Evolutionary conservation across 164 flowering plant genomes (phyloP), one percentile per base, ranked within the genome.

Genomic region (Chimonanthus salicifolius): DNA sequence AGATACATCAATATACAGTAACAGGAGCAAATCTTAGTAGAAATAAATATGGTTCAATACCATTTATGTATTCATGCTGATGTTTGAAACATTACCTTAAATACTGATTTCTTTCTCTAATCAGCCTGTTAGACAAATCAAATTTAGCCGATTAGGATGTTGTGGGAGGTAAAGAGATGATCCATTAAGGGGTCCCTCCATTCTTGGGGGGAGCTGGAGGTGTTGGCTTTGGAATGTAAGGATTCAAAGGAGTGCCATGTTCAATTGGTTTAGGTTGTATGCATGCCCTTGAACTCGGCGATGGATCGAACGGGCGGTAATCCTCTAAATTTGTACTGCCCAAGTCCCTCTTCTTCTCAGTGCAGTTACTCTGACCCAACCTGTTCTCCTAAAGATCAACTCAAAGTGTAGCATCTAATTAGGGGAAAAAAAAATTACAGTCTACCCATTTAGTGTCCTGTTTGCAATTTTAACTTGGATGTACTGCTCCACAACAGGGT

Each of bases 231-330:
- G 97, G 94, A 72, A 92, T 84, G 65, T 79, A 84, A 44, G 97
- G 97, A 68, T 76, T 80, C 15, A 90, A 78, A 76, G 94, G 97
- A 77, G 87, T 81, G 48, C 89, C 90, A 74, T 92, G 94, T 80
- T 87, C 84, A n/a, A 92, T 85, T 1, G 97, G 94, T 65, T 87
- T 87, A 5, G 84, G 81, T 45, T 78, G 83, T 49, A 88, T 65
- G 15, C 89, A 74, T 33, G 90, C 85, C 48, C 54, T 79, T 44
- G 82, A 70, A 62, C 71, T 70, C 49, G 82, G 82, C 49, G 68
- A 51, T 58, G 79, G 79, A 47, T 79, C 82, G 44, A 74, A 66
- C 15, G 21, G 74, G 49, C 46, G 79, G 71, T 79, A 79, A 63
- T 79, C 82, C 63, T 76, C 72, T 72, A 71, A 48, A 49, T 47